Evolutionary conservation across 768 basidiomycete genomes (phyloP), one percentile per base, ranked within the genome.

Genomic region (Boletus fagicola): DNA sequence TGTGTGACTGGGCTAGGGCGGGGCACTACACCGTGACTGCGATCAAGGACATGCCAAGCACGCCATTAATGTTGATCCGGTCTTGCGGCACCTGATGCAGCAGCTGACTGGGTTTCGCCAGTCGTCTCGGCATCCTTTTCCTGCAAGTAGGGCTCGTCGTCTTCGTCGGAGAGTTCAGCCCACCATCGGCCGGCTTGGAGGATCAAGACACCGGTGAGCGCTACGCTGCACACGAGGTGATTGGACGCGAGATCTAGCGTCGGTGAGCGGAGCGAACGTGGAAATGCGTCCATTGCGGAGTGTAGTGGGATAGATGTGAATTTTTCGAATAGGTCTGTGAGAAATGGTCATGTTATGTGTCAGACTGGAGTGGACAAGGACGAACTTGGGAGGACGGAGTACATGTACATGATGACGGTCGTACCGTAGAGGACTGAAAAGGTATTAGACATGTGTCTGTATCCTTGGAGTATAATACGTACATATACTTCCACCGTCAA

Each of bases 401-500:
- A 83, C 13, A 83, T 64, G 72, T 94, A 92, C 77, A 91, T 83
- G 59, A 78, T 74, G 51, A 85, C 77, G n/a, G 88, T 85, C 20
- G 81, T 84, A 33, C 78, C 79, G 65, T 91, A 93, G 58, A 94
- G 76, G 73, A 94, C 92, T 94, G 71, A 46, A 38, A 35, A 44
- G 49, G 13, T 0, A n/a, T 64, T 20, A 62, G 53, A 50, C 11
- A 39, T 36, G 35, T 16, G 30, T 10, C n/a, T 10, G 28, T 35
- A 44, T 13, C 11, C 15, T 40, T 39, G 10, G 16, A 26, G 20
- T 1, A 20, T 22, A n/a, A 42, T 5, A 77, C 90, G 68, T 60
- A 93, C 92, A 89, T 63, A 92, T 86, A 71, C 90, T 92, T 50
- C 88, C 92, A 26, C 92, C 91, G 65, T 94, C 92, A 64, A 94